These are phyloP conservation scores for Entonaema liquescens DNA, from an alignment of 495 filamentous ascomycete species.

Conservation along the genomic window DNA sequence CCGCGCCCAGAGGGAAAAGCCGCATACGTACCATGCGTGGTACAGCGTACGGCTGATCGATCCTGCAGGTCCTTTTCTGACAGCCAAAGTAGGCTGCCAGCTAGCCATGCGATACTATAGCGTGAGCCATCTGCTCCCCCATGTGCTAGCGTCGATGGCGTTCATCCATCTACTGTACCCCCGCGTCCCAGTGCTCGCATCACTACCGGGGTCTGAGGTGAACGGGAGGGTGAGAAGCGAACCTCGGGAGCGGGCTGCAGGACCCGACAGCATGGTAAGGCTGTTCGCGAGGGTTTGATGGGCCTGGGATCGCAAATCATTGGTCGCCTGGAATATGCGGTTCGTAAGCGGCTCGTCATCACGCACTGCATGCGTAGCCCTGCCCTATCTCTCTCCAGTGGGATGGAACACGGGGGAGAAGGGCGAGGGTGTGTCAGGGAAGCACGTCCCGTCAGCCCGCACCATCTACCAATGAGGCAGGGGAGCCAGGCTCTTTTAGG, in stretches of 20 bases:
- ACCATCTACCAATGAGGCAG: conserved; percentile 30
- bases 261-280: conserved; percentile 42
- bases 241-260: conserved; percentile 23
- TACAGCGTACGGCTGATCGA: conserved; percentile 26
- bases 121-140: conserved; percentile 16
- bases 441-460: conserved; percentile 37
- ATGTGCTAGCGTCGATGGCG: conserved; percentile 9
- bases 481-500: conserved; percentile 32
- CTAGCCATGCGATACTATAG: conserved; percentile 20
- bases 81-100: conserved; percentile 5
- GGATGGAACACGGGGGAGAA: conserved; percentile 23
- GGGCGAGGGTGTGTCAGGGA: conserved; percentile 13
- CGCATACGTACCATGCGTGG: conserved; percentile 11
- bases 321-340: conserved; percentile 16
- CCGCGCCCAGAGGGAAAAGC: conserved; percentile 13
- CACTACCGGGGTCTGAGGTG: conserved; percentile 14
- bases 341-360: conserved; percentile 42
- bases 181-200: conserved; percentile 28
- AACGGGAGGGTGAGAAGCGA: neutral
- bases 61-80: conserved; percentile 25
- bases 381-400: conserved; percentile 31
- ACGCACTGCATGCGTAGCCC: conserved; percentile 26
- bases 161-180: conserved; percentile 13
- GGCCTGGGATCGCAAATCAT: conserved; percentile 23
- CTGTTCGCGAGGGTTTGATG: conserved; percentile 12